Percentiles rank a stretch among this genome's conserved stretches.
These are phyloP conservation scores for Logfia minima DNA, from an alignment of 129 eudicot genomes.

Conservation along the genomic window DNA sequence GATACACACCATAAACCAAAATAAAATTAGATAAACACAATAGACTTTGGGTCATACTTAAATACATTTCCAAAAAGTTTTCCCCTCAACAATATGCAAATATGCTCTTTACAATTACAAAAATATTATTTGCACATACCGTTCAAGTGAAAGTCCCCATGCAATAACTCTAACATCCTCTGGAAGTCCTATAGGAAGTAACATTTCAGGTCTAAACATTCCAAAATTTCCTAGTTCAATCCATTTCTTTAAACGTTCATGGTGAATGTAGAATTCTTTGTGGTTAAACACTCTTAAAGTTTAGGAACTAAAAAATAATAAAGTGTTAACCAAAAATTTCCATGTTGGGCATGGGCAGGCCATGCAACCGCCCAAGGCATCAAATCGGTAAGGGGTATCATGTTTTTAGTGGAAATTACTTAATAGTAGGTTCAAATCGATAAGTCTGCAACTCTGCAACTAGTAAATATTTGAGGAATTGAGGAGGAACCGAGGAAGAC, in stretches of 20 bases:
- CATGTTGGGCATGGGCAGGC: too few relatives aligned
- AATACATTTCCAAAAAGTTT: too few relatives aligned
- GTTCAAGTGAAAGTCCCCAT: conserved; percentile 90
- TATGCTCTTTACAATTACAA: background rate
- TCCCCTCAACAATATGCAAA: background rate
- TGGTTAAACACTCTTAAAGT: background rate
- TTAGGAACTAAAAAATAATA: background rate
- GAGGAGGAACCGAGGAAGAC: too few relatives aligned
- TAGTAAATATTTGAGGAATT: too few relatives aligned
- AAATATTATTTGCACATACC: conserved; percentile 38
- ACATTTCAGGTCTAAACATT: conserved; percentile 98
- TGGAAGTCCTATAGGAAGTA: conserved; percentile 91
- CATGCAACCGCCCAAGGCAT: too few relatives aligned
- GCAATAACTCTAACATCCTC: conserved; percentile 96
- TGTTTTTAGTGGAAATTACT: too few relatives aligned
- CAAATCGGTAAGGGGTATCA: too few relatives aligned
- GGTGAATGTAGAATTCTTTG: conserved; percentile 49
- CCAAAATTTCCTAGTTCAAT: conserved; percentile 96
- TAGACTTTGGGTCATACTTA: too few relatives aligned
- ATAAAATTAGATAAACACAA: too few relatives aligned
- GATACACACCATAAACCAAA: too few relatives aligned
- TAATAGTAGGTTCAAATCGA: too few relatives aligned
- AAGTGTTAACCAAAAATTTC: conserved; percentile 74
- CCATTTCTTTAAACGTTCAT: conserved; percentile 92
- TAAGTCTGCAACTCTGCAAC: too few relatives aligned